phyloP scores from a whole-genome alignment of 2,329 filamentous ascomycete genomes.

The Ramularia collo-cygni region DNA sequence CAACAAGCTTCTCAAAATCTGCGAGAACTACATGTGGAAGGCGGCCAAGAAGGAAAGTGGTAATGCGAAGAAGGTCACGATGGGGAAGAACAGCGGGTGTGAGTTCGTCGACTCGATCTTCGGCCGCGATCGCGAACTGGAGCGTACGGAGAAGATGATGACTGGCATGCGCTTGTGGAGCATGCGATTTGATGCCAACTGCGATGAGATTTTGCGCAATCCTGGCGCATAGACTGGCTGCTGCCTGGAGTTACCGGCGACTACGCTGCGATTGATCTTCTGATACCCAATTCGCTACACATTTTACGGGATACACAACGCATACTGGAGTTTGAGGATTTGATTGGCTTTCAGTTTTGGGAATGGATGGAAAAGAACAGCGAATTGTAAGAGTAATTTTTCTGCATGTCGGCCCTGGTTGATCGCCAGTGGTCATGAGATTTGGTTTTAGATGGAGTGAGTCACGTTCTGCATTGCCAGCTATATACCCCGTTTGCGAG shows the following conservation, averaged over 20 bases:
- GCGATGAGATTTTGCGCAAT: constrained; percentile 71
- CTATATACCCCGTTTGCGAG: too few relatives aligned
- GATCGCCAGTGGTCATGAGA: too few relatives aligned
- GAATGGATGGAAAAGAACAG: too few relatives aligned
- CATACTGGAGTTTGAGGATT: neutral
- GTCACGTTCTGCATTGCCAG: too few relatives aligned
- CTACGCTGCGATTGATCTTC: neutral
- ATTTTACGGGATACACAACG: neutral
- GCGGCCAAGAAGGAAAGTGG: constrained; percentile 65
- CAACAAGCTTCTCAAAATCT: constrained; percentile 78
- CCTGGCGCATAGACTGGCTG: constrained; percentile 35
- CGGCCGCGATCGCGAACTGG: constrained; percentile 79
- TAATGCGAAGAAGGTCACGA: constrained; percentile 57
- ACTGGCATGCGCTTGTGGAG: constrained; percentile 80
- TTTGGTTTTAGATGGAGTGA: too few relatives aligned
- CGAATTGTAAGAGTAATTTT: too few relatives aligned
- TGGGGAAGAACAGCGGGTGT: constrained; percentile 85
- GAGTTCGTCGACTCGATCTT: constrained; percentile 97
- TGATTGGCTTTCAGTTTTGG: too few relatives aligned
- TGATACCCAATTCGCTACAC: neutral
- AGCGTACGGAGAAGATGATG: constrained; percentile 91
- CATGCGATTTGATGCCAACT: constrained; percentile 92
- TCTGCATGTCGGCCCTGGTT: too few relatives aligned
- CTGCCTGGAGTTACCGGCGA: constrained; percentile 17
- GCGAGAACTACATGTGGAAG: constrained; percentile 92